A percentile compares a stretch with the other conserved stretches of the same genome.
Conservation (phyloP, 176 grass and related monocot species). For the Eleusine indica region DNA sequence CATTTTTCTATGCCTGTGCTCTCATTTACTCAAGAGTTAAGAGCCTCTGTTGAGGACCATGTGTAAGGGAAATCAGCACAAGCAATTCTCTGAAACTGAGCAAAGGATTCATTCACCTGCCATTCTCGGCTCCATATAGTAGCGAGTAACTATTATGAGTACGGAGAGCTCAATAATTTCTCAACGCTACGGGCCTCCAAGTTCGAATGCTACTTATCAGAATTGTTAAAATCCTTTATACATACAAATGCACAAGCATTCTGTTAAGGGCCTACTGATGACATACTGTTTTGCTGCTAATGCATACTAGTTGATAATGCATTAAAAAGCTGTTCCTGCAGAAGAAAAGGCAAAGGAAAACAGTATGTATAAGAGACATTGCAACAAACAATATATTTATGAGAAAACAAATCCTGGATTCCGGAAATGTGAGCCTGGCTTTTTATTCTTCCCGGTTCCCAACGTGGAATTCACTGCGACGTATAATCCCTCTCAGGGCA, state of each 20-base stretch:
- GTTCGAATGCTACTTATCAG: neutral
- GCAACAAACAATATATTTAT: neutral
- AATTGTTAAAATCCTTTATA: neutral
- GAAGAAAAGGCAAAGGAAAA: neutral
- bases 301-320: neutral
- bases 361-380: neutral
- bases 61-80: slow-evolving; percentile 7
- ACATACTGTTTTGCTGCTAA: slow-evolving; percentile 6
- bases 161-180: neutral
- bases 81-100: slow-evolving; percentile 8
- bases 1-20: neutral
- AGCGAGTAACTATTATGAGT: neutral
- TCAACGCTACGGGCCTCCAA: neutral
- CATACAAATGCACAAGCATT: neutral
- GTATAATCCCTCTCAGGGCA: neutral
- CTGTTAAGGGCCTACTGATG: neutral
- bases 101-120: slow-evolving; percentile 21
- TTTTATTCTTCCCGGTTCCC: slow-evolving; percentile 20
- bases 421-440: slow-evolving; percentile 33
- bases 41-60: slow-evolving; percentile 18
- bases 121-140: neutral
- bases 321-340: slow-evolving; percentile 25
- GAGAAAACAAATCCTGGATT: neutral
- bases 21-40: slow-evolving; percentile 34
- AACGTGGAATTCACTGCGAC: slow-evolving; percentile 6